Evolutionary conservation across 768 basidiomycete species (phyloP), one percentile per base, ranked within the genome.

Genomic region (Mycena maculata): DNA sequence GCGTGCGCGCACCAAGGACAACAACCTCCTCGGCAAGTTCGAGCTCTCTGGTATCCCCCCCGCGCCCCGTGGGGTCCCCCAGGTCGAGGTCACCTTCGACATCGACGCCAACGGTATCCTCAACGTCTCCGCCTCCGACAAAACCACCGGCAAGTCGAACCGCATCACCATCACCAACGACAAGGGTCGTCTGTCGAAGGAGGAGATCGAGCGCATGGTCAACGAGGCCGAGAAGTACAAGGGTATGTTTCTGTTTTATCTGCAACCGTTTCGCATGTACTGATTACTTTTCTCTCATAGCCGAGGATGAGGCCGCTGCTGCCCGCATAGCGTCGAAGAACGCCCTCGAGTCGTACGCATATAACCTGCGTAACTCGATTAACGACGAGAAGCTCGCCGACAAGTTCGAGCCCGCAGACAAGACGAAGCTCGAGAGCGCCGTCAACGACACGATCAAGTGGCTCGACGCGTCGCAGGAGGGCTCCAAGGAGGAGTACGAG

Each of bases 141-240:
- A 97, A 87, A 96, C 95, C 13, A 98, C 96, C 61, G 96, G 96
- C 73, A 98, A 98, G 84, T 95, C 93, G 60, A 94, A 90, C 80
- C 92, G 93, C 68, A 95, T 95, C 77, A 96, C 94, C 67, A 96
- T 96, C 81, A 95, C 92, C 74, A 95, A 95, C 79, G 96, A 98
- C 85, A 96, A 98, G 85, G 95, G 96, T 47, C 95, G 96, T 80
- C 83, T 99, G 72, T 95, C 93, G 70, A 94, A 97, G 84, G 96
- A 98, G 80, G 96, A 98, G 77, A 98, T 98, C 68, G 96, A 99
- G 80, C 93, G 95, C 78, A 99, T 99, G 96, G 94, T 98, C 47
- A 77, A 80, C 67, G 96, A 98, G 77, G 96, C 96, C 60, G 96
- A 97, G 88, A 90, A 90, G 77, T 96, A 95, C 86, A 95, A 92